Evolutionary conservation across 106 monocot genomes (phyloP), one percentile per base, ranked within the genome.

Genomic region (Chionographis japonica): DNA sequence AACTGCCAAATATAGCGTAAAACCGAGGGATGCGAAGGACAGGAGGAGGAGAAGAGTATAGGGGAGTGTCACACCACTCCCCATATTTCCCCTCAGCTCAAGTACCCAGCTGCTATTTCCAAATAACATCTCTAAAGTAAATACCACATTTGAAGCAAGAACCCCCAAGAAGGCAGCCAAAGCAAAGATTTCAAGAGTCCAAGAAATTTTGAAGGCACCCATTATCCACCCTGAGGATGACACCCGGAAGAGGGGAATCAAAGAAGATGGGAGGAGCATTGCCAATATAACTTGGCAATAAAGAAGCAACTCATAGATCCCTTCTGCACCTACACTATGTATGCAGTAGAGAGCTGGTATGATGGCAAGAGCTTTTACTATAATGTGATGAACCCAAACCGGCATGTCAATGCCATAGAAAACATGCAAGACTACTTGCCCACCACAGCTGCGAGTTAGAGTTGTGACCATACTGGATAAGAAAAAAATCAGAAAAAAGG

Each of bases 171-270:
- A 77, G 4, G 64, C 9, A 50, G 63, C 53, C 49, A 77, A 50
- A 37, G 77, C 70, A 12, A 63, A 63, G 27, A 77, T 41, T 65
- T 77, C 77, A 13, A 77, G 54, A 50, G 60, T 52, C 70, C 63
- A 71, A 37, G 77, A 56, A 27, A 77, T 77, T 43, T 37, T 64
- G 55, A 50, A 58, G 8, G 50, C 2, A 40, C 70, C 77, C 77
- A 77, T 77, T 50, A 63, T 42, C 36, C 40, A 12, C 52, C 62
- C 70, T 12, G 77, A 77, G 20, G 70, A 70, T 55, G 77, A 63
- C 43, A 77, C 70, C 7, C 70, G 70, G 39, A 77, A 77, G 40
- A 77, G 76, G n/a, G 76, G 77, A 50, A 77, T 77, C 49, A 77
- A 70, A 63, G 77, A 77, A 38, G 70, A 64, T 70, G 77, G 77